A percentile compares a stretch with the other conserved stretches of the same genome.
Evolutionary conservation across 140 eudicot species (phyloP).

Genomic region (Anethum foeniculum): DNA sequence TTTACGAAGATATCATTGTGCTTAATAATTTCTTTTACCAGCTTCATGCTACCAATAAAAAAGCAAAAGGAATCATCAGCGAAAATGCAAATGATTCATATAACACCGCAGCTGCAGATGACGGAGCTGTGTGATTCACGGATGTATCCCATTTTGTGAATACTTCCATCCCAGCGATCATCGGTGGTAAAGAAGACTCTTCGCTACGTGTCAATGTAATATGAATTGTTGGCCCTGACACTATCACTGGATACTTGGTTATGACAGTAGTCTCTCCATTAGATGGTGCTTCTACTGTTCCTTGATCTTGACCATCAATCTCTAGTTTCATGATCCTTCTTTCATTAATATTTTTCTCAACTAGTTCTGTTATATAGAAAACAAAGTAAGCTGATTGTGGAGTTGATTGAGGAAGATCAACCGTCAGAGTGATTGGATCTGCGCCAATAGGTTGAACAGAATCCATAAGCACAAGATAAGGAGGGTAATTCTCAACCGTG

Average conservation of each 20-base stretch:
- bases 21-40: background rate
- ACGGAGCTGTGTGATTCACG: background rate
- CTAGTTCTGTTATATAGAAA: slow-evolving; percentile 8
- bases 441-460: too few relatives aligned
- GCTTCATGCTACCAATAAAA: background rate
- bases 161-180: slow-evolving; percentile 10
- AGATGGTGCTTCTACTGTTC: slow-evolving; percentile 3
- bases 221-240: slow-evolving; percentile 2
- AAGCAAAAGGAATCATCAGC: background rate
- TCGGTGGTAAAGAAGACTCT: background rate
- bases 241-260: background rate
- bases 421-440: background rate
- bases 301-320: slow-evolving; percentile 5
- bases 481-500: too few relatives aligned
- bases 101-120: background rate
- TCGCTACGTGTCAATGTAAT: background rate
- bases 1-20: background rate
- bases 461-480: too few relatives aligned
- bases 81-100: background rate
- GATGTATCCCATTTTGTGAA: background rate
- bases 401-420: slow-evolving; percentile 3
- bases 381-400: slow-evolving; percentile 13
- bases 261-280: background rate
- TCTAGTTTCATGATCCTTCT: background rate
- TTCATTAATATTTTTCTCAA: background rate